phyloP scores from a whole-genome alignment of 2,329 filamentous ascomycete genomes.

The Nemania sp. region DNA sequence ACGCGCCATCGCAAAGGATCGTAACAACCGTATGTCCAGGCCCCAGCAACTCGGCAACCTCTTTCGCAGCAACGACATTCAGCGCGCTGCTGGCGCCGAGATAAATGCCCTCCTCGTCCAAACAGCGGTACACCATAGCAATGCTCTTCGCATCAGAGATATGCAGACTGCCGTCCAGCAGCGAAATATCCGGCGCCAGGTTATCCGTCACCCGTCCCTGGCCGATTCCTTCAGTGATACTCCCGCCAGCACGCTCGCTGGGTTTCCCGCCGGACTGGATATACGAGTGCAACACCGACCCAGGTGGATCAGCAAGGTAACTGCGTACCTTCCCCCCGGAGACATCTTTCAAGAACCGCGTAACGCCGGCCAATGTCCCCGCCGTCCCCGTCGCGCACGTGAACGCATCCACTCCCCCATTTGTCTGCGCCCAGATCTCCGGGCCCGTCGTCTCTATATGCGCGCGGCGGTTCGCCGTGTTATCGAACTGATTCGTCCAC shows the following conservation, averaged over 20 bases:
- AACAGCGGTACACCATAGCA: conserved; percentile 94
- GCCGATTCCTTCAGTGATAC: conserved; percentile 97
- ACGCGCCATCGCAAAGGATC: conserved; percentile 93
- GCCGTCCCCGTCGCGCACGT: conserved; percentile 93
- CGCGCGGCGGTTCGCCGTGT: conserved; percentile 87
- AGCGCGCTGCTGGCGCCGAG: conserved; percentile 90
- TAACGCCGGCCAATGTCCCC: conserved; percentile 87
- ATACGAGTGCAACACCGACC: conserved; percentile 90
- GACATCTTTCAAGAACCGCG: conserved; percentile 83
- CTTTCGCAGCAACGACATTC: conserved; percentile 93
- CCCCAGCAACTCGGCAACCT: conserved; percentile 88
- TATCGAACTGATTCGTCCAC: conserved; percentile 99
- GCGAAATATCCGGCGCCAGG: conserved; percentile 77
- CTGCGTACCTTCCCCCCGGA: conserved; percentile 78
- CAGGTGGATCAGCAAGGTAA: conserved; percentile 92
- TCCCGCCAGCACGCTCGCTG: conserved; percentile 77
- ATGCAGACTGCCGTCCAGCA: conserved; percentile 81
- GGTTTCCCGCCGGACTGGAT: conserved; percentile 83
- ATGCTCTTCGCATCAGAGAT: conserved; percentile 94
- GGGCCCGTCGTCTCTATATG: conserved; percentile 97
- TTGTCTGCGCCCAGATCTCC: conserved; percentile 94
- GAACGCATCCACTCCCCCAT: conserved; percentile 85
- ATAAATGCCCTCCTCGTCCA: conserved; percentile 95
- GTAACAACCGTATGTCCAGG: conserved; percentile 91
- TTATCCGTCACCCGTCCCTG: conserved; percentile 98